These are phyloP conservation scores for Vigna trinervia DNA, from an alignment of 306 rosid species.

Conservation along the genomic window DNA sequence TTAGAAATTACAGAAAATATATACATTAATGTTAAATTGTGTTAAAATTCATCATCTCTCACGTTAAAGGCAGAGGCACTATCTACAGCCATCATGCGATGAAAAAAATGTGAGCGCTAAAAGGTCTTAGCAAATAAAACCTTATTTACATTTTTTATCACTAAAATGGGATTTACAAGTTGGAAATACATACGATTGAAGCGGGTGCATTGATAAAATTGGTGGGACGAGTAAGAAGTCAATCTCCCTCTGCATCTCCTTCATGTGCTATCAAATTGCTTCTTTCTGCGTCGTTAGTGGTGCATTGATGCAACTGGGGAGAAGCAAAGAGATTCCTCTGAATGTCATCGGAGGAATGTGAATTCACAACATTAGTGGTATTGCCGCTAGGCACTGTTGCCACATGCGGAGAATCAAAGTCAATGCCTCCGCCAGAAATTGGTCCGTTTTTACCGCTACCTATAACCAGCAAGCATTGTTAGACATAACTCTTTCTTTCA, in stretches of 20 bases:
- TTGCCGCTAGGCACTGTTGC: conserved; percentile 38
- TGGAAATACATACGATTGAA: background rate
- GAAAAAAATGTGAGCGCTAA: background rate
- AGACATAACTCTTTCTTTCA: background rate
- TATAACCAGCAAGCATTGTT: conserved; percentile 38
- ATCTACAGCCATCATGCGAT: background rate
- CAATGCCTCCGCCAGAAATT: conserved; percentile 56
- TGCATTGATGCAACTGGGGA: conserved; percentile 72
- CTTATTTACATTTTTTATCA: conserved; percentile 11
- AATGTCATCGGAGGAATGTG: conserved; percentile 46
- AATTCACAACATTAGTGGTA: conserved; percentile 43
- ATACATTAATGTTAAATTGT: background rate
- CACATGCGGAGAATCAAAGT: conserved; percentile 60
- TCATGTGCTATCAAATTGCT: conserved; percentile 47
- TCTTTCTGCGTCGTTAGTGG: conserved; percentile 54
- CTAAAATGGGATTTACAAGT: conserved; percentile 34
- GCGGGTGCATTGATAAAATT: background rate
- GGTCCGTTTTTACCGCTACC: conserved; percentile 67
- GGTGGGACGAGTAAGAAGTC: background rate
- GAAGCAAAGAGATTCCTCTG: conserved; percentile 59
- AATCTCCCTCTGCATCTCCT: conserved; percentile 45
- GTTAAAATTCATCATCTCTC: background rate
- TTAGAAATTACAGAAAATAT: background rate
- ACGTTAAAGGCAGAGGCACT: background rate
- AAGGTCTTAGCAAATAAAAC: background rate